phyloP scores from a whole-genome alignment of 768 basidiomycete species.

The Amanita rimosa region DNA sequence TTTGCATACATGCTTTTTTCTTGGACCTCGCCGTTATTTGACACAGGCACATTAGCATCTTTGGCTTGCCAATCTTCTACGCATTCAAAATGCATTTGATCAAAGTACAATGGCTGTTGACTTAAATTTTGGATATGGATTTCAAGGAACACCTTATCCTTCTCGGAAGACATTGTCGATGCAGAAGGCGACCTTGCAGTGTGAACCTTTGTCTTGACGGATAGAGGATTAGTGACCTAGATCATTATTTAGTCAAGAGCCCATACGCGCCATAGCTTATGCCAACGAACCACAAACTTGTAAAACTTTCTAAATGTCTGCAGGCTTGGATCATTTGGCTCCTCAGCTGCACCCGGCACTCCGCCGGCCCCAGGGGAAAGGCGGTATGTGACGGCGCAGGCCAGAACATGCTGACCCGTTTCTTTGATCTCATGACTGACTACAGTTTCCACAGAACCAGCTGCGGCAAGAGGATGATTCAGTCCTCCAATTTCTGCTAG shows the following conservation, averaged over 20 bases:
- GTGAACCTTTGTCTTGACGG: slow-evolving; percentile 93
- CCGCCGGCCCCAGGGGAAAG: slow-evolving; percentile 47
- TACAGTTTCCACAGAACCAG: slow-evolving; percentile 53
- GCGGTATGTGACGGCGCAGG: slow-evolving; percentile 77
- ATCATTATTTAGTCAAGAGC: not conserved
- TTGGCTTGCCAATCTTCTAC: slow-evolving; percentile 52
- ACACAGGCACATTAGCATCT: slow-evolving; percentile 36
- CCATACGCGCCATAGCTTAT: not conserved
- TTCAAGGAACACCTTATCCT: slow-evolving; percentile 84
- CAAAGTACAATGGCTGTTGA: slow-evolving; percentile 64
- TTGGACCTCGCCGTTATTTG: slow-evolving; percentile 13
- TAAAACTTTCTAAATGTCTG: slow-evolving; percentile 84
- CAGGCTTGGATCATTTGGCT: slow-evolving; percentile 39
- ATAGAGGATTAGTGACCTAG: slow-evolving; percentile 88
- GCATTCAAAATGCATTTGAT: slow-evolving; percentile 71
- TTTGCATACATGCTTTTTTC: slow-evolving; percentile 42
- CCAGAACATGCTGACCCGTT: slow-evolving; percentile 82
- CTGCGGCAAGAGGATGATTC: slow-evolving; percentile 33
- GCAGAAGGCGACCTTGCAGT: slow-evolving; percentile 63
- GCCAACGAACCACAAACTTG: slow-evolving; percentile 71
- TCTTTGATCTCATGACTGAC: slow-evolving; percentile 91
- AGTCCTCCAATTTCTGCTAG: slow-evolving; percentile 55
- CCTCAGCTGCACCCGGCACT: slow-evolving; percentile 34
- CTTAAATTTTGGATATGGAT: slow-evolving; percentile 88
- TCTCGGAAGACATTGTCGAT: slow-evolving; percentile 45